These are phyloP conservation scores for Colletotrichum incanum DNA, from an alignment of 2,329 filamentous ascomycete species.

Conservation along the genomic window DNA sequence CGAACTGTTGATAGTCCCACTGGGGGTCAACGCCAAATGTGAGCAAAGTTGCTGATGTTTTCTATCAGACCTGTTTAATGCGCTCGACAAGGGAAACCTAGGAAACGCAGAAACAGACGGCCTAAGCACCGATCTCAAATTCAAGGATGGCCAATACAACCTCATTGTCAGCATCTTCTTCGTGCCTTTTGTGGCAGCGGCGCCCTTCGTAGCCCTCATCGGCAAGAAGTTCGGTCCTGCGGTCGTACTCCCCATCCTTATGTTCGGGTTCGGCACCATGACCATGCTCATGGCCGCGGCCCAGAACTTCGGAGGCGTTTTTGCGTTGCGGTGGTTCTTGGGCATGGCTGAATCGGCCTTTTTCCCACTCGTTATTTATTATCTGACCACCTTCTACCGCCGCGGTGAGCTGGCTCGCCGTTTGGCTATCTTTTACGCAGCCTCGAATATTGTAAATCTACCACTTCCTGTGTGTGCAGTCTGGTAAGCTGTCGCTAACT, in stretches of 20 bases:
- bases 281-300: constrained; percentile 41
- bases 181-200: constrained; percentile 78
- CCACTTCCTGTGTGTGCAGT: too few species aligned
- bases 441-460: constrained; percentile 43
- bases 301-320: constrained; percentile 47
- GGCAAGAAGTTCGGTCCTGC: constrained; percentile 81
- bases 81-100: constrained; percentile 59
- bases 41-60: neutral
- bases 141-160: constrained; percentile 75
- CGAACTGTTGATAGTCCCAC: neutral
- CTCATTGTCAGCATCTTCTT: constrained; percentile 82
- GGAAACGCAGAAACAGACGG: constrained; percentile 61
- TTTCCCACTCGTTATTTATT: constrained; percentile 45
- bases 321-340: constrained; percentile 44
- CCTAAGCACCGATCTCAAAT: constrained; percentile 47
- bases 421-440: constrained; percentile 43
- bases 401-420: constrained; percentile 40
- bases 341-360: constrained; percentile 45
- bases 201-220: constrained; percentile 71
- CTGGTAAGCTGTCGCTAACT: neutral
- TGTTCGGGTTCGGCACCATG: constrained; percentile 79
- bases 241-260: constrained; percentile 78
- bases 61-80: constrained; percentile 61
- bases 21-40: too few species aligned
- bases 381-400: constrained; percentile 45